Base-by-base conservation (phyloP, 2,329 filamentous ascomycete genomes). In the Claviceps quebecensis region DNA sequence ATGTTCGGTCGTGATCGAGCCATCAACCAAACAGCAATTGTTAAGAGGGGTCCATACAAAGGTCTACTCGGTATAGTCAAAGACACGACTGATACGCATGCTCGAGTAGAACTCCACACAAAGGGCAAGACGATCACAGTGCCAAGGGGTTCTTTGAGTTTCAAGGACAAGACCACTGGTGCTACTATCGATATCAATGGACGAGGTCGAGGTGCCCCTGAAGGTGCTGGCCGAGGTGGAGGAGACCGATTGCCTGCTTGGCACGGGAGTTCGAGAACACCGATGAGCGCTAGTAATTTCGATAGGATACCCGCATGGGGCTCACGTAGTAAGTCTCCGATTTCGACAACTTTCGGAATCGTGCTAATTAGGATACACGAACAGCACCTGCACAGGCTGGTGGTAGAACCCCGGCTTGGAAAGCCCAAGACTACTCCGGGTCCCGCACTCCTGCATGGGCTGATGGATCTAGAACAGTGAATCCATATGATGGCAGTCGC, bases 1-100 rank as follows among this genome's bases (percentile, higher is more conserved):
- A 79, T 81, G 49, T 88, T 88, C 60, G 81, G 85, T 22, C 81
- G 89, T 40, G 93, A 98, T 66, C 81, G 82, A 51, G 76, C 93
- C 29, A 82, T 97, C 56, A 90, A 90, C 44, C 91, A 95, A 70
- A 96, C 89, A 0, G 89, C 97, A 45, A 87, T 84, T 49, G 86
- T 97, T 61, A 81, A 83, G 52, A 88, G 84, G 63, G 93, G 93
- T 29, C 82, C 85, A 22, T 89, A 91, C 73, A 98, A 98, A 69
- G 91, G 91, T 52, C 75, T 96, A 44, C 73, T 97, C 43, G 93
- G 93, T 59, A 95, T 96, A 57, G 90, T 98, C 59, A 96, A 95
- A 65, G 91, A 97, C 63, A 86, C 91, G 1, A 95, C 87, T 6
- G 90, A 94, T 59, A 80, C 80, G 3, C 81, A 86, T 61, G 91